These are phyloP conservation scores for Astrothelium subdiscretum DNA, from an alignment of 495 filamentous ascomycete genomes.

Conservation along the genomic window DNA sequence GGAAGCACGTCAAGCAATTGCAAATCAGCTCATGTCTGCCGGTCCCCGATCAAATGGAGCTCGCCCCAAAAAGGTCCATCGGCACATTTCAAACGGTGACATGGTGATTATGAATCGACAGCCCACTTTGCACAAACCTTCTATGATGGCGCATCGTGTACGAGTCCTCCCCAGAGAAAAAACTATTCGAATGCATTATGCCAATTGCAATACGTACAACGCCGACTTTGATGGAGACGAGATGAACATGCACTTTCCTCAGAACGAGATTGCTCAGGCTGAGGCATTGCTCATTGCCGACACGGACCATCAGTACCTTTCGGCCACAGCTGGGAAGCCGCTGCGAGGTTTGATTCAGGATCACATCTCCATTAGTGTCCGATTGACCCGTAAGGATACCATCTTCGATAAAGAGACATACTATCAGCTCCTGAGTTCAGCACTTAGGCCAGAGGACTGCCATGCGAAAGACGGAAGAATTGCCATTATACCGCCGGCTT, in stretches of 20 bases:
- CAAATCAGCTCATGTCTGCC: conserved; percentile 76
- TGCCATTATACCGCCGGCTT: conserved; percentile 62
- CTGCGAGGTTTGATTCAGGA: conserved; percentile 96
- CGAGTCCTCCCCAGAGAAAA: conserved; percentile 87
- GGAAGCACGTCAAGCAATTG: conserved; percentile 74
- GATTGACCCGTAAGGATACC: conserved; percentile 83
- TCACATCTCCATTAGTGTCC: conserved; percentile 89
- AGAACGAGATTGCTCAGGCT: conserved; percentile 85
- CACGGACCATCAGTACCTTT: conserved; percentile 94
- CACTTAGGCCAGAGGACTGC: conserved; percentile 76
- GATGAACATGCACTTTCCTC: conserved; percentile 99
- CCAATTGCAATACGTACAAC: conserved; percentile 99
- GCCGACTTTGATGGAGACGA: conserved; percentile 99
- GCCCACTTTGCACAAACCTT: conserved; percentile 99
- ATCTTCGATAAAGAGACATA: conserved; percentile 85
- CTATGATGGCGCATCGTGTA: conserved; percentile 96
- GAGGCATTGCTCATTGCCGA: conserved; percentile 89
- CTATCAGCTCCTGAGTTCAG: conserved; percentile 82
- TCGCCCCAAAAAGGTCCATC: conserved; percentile 90
- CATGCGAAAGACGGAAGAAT: conserved; percentile 65
- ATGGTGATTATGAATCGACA: conserved; percentile 98
- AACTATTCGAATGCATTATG: conserved; percentile 98
- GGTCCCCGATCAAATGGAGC: conserved; percentile 35
- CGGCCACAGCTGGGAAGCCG: conserved; percentile 85
- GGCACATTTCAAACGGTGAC: conserved; percentile 92